Conservation (phyloP, 768 basidiomycete genomes). For the Goffeauzyma gilvescens region DNA sequence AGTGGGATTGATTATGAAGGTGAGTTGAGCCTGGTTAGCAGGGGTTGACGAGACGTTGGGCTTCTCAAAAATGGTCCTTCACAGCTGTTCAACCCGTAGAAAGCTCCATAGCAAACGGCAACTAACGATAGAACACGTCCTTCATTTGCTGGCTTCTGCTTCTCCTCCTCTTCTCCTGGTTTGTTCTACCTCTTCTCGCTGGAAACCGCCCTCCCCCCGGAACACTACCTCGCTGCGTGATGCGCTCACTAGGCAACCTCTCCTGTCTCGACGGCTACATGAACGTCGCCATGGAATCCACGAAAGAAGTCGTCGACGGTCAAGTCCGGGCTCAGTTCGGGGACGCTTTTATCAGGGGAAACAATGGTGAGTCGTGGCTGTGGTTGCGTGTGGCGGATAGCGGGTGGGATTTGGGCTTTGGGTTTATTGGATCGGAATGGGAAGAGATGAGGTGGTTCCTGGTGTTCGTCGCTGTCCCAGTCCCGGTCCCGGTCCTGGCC, state of each 20-base stretch:
- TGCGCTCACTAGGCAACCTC: conserved; percentile 55
- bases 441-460: not conserved
- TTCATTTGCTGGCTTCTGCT: too few species aligned
- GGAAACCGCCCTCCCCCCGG: too few species aligned
- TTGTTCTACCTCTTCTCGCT: too few species aligned
- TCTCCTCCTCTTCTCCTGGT: too few species aligned
- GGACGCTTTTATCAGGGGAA: conserved; percentile 62
- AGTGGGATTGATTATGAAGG: conserved; percentile 88
- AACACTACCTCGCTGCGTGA: too few species aligned
- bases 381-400: not conserved
- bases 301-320: conserved; percentile 84
- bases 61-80: too few species aligned
- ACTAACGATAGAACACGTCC: too few species aligned
- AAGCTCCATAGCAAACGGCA: too few species aligned
- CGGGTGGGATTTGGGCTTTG: not conserved
- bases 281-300: conserved; percentile 96
- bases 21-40: conserved; percentile 28
- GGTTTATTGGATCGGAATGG: not conserved
- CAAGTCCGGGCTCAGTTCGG: conserved; percentile 74
- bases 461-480: too few species aligned
- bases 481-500: too few species aligned
- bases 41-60: too few species aligned
- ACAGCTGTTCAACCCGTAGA: too few species aligned
- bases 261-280: conserved; percentile 97
- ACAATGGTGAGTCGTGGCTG: conserved; percentile 24